Conservation (phyloP, 768 basidiomycete species). For the Strobilomyces dryophilus region DNA sequence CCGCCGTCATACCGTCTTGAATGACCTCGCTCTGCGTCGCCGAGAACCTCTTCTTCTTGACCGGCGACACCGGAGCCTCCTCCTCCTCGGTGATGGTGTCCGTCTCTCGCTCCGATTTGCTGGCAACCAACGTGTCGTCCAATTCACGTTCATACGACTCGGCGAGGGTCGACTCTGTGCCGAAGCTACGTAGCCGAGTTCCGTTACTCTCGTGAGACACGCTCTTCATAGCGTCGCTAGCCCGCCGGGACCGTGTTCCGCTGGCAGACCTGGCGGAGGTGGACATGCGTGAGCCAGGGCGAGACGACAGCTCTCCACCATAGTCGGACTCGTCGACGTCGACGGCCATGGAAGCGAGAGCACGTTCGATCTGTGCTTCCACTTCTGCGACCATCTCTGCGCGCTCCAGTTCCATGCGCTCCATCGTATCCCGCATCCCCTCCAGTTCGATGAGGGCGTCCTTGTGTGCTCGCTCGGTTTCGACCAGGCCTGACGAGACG, state of each 20-base stretch:
- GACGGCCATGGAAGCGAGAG: slow-evolving; percentile 80
- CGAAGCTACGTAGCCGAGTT: slow-evolving; percentile 61
- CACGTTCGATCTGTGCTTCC: slow-evolving; percentile 86
- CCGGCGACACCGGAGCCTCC: slow-evolving; percentile 35
- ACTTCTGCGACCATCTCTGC: slow-evolving; percentile 91
- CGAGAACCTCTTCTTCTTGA: slow-evolving; percentile 76
- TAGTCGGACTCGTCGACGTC: slow-evolving; percentile 74
- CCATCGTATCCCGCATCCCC: slow-evolving; percentile 81
- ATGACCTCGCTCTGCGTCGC: slow-evolving; percentile 57
- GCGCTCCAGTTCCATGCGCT: slow-evolving; percentile 82
- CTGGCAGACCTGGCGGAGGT: slow-evolving; percentile 42
- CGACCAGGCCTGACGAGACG: slow-evolving; percentile 57
- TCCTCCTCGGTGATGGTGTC: slow-evolving; percentile 61
- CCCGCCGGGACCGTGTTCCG: slow-evolving; percentile 50
- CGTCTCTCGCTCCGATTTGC: slow-evolving; percentile 42
- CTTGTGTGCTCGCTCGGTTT: slow-evolving; percentile 78
- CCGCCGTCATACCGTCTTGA: slow-evolving; percentile 81
- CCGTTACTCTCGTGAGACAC: slow-evolving; percentile 21
- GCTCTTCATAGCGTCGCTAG: slow-evolving; percentile 56
- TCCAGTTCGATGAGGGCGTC: slow-evolving; percentile 80
- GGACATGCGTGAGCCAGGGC: slow-evolving; percentile 65
- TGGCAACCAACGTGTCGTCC: slow-evolving; percentile 33
- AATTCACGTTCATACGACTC: slow-evolving; percentile 54
- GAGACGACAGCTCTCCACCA: slow-evolving; percentile 48
- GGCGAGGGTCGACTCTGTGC: slow-evolving; percentile 77